Evolutionary conservation across 805 yeast species (phyloP).

Genomic region (Blastobotrys attinorum): DNA sequence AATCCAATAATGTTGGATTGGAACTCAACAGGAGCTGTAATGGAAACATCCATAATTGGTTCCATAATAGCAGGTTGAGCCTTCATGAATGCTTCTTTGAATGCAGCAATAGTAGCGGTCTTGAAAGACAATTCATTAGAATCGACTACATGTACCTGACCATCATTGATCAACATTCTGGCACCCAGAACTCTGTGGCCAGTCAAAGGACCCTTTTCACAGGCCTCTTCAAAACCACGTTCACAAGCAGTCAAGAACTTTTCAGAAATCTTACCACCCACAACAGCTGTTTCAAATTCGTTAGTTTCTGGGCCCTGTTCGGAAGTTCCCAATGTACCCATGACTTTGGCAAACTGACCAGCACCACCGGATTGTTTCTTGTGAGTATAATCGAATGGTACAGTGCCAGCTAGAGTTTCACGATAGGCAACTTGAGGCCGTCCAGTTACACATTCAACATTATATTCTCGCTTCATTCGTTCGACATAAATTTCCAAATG

Average conservation of each 20-base stretch:
- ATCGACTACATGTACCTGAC: slow-evolving; percentile 95
- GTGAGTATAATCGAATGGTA: slow-evolving; percentile 87
- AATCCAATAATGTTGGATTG: slow-evolving; percentile 90
- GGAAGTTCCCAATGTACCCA: slow-evolving; percentile 66
- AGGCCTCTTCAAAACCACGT: slow-evolving; percentile 90
- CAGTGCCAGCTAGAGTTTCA: slow-evolving; percentile 70
- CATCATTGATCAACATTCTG: slow-evolving; percentile 90
- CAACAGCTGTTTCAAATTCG: slow-evolving; percentile 75
- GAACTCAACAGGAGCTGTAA: slow-evolving; percentile 93
- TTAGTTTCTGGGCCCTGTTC: slow-evolving; percentile 36
- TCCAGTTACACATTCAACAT: slow-evolving; percentile 91
- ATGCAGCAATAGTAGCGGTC: slow-evolving; percentile 86
- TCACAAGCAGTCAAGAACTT: slow-evolving; percentile 90
- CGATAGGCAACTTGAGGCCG: slow-evolving; percentile 97
- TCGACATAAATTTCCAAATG: slow-evolving; percentile 97
- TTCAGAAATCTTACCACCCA: slow-evolving; percentile 96
- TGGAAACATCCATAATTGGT: slow-evolving; percentile 91
- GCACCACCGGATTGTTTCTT: slow-evolving; percentile 99
- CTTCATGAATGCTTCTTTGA: slow-evolving; percentile 78
- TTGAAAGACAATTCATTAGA: slow-evolving; percentile 93
- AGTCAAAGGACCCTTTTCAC: slow-evolving; percentile 92
- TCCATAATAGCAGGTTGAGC: slow-evolving; percentile 86
- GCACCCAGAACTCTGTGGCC: slow-evolving; percentile 94
- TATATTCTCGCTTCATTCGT: slow-evolving; percentile 96
- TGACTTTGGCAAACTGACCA: slow-evolving; percentile 96